phyloP scores from a whole-genome alignment of 805 yeast species.

The Henningerozyma blattae region DNA sequence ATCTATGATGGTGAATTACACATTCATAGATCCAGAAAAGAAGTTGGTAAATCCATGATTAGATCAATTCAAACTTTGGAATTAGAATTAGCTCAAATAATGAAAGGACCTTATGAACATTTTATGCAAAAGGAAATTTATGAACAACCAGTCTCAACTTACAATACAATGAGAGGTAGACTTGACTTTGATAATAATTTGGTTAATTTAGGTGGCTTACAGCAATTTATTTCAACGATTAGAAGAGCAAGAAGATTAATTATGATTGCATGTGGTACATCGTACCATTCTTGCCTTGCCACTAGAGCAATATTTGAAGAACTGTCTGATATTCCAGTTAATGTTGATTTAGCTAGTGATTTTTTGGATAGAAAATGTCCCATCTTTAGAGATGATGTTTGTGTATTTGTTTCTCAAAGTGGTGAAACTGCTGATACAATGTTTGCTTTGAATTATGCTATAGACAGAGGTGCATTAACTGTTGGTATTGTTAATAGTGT shows the following conservation, averaged over 20 bases:
- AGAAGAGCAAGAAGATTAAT: conserved; percentile 90
- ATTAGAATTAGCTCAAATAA: conserved; percentile 92
- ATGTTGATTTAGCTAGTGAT: conserved; percentile 88
- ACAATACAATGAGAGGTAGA: conserved; percentile 99
- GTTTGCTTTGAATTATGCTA: conserved; percentile 88
- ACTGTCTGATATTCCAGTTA: conserved; percentile 86
- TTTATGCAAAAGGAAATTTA: conserved; percentile 98
- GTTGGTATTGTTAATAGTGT: conserved; percentile 97
- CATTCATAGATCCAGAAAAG: conserved; percentile 89
- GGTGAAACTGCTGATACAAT: conserved; percentile 99
- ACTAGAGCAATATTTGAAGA: conserved; percentile 95
- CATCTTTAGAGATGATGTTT: conserved; percentile 96
- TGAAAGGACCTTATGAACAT: conserved; percentile 94
- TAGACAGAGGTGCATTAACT: conserved; percentile 93
- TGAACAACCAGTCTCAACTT: conserved; percentile 97
- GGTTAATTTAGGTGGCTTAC: conserved; percentile 83
- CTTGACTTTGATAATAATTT: conserved; percentile 72
- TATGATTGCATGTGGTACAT: conserved; percentile 99
- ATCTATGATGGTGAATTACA: conserved; percentile 96
- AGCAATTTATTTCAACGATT: conserved; percentile 72
- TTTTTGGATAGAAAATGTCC: conserved; percentile 91
- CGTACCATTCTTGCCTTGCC: conserved; percentile 96
- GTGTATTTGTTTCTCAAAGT: conserved; percentile 94
- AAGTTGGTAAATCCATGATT: conserved; percentile 80
- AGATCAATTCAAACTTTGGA: conserved; percentile 95